Conservation (phyloP, 225 moss, liverwort and hornwort species). For the Thuidium tamariscinum region DNA sequence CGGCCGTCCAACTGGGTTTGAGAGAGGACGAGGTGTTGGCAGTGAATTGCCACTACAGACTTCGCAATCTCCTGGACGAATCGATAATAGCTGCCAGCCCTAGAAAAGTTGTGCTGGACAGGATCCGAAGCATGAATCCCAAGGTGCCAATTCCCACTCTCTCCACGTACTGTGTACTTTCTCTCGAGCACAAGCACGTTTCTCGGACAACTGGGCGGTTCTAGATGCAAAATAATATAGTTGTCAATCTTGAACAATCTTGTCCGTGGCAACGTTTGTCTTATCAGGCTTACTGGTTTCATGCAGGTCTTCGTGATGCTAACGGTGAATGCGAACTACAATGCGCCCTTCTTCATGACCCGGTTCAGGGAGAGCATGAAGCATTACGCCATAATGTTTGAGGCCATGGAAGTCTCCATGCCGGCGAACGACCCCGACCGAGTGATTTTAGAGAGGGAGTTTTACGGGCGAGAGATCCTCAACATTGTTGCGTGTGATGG, state of each 20-base stretch:
- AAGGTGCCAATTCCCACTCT: conserved; percentile 7
- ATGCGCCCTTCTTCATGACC: conserved; percentile 81
- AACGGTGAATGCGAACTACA: conserved; percentile 45
- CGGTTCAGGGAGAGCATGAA: conserved; percentile 71
- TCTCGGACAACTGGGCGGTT: neutral
- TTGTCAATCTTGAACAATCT: neutral
- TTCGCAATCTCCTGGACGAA: conserved; percentile 74
- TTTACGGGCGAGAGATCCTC: conserved; percentile 66
- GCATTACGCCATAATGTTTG: conserved; percentile 51
- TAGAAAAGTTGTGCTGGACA: conserved; percentile 55
- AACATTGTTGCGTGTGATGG: conserved; percentile 88
- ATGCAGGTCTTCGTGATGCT: conserved; percentile 57
- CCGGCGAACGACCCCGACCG: conserved; percentile 45
- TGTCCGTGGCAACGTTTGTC: neutral
- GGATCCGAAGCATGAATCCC: conserved; percentile 67
- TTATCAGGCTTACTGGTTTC: neutral
- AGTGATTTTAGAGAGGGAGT: conserved; percentile 49
- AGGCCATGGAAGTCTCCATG: conserved; percentile 59
- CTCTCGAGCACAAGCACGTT: neutral
- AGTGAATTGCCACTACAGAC: conserved; percentile 60
- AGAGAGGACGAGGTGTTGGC: conserved; percentile 67
- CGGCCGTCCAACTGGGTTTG: conserved; percentile 45
- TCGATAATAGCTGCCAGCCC: conserved; percentile 84
- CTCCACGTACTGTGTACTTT: neutral
- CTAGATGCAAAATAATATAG: neutral